phyloP scores from a whole-genome alignment of 1,139 yeast genomes.

The Kodamaea ohmeri region DNA sequence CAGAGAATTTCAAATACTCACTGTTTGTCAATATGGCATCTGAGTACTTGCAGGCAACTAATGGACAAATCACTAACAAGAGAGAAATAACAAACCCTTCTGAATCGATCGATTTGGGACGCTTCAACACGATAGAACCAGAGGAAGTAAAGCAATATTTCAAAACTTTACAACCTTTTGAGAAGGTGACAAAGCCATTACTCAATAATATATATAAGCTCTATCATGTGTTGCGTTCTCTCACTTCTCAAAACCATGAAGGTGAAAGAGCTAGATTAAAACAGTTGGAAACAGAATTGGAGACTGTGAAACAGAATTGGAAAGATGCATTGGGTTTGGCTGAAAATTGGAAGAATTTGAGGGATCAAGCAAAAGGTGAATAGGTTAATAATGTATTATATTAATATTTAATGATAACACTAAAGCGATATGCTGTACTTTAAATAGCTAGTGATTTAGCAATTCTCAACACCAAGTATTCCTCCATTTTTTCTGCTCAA shows the following conservation, averaged over 20 bases:
- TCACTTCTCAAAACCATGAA: conserved; percentile 6
- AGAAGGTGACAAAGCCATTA: conserved; percentile 35
- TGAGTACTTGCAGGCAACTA: conserved; percentile 27
- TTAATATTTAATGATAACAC: too few species aligned
- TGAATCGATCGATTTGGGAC: conserved; percentile 28
- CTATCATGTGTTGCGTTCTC: conserved; percentile 23
- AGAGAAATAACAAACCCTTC: conserved; percentile 32
- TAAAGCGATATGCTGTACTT: too few species aligned
- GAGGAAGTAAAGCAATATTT: conserved; percentile 22
- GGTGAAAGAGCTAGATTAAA: conserved; percentile 17
- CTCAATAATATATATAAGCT: conserved; percentile 20
- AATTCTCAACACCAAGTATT: background rate
- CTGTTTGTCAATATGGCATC: conserved; percentile 32
- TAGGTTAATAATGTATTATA: background rate
- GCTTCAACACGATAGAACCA: conserved; percentile 18
- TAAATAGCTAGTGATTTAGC: too few species aligned
- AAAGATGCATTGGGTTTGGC: conserved; percentile 45
- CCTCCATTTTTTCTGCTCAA: background rate
- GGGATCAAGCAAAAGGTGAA: background rate
- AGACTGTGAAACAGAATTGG: conserved; percentile 39
- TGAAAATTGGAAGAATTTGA: conserved; percentile 43
- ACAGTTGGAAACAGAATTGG: conserved; percentile 37
- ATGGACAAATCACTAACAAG: conserved; percentile 21
- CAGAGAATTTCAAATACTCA: conserved; percentile 40
- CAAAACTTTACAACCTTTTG: conserved; percentile 40